Evolutionary conservation across 2,329 filamentous ascomycete genomes (phyloP), one percentile per base, ranked within the genome.

Genomic region (Fusarium longipes): DNA sequence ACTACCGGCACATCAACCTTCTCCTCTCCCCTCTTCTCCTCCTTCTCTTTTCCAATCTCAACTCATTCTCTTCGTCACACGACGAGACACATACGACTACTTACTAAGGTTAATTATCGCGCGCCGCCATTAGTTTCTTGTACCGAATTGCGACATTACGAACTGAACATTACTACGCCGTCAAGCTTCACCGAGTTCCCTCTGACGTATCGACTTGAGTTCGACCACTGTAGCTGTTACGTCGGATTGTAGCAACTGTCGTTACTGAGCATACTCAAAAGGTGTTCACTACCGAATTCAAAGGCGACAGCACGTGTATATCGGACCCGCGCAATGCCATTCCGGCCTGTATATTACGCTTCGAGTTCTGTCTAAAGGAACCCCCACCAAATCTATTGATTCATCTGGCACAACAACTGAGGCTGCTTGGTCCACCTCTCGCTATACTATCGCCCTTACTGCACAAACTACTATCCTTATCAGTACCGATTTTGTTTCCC

Each of bases 141-240:
- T 40, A 24, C 29, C 29, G 18, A 49, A 45, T 53, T 43, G 56
- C 61, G 56, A 47, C 61, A 27, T 39, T 57, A 39, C 59, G 27
- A 48, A 62, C 25, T 22, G 22, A 38, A 40, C 20, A 61, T 40
- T 29, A 50, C 40, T 62, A 40, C 56, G 15, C 51, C 47, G 35
- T 29, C 42, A 65, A 63, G 43, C 65, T 67, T 63, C 65, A 69
- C 65, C 65, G 57, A 52, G 57, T 66, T 35, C 47, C 39, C 48
- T 55, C 65, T 69, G 61, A 67, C 65, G 65, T 69, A 68, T 58
- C 27, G 44, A 43, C 14, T 29, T 40, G 29, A 66, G 50, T 45
- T 53, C 55, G 29, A 65, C 30, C 47, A 63, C 66, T 35, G 64
- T 50, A 61, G 32, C 47, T 35, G 51, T 54, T 27, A 59, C 40